A percentile compares a stretch with the other conserved stretches of the same genome.
Conservation (phyloP, 2,329 filamentous ascomycete species). For the Alternaria sp. region DNA sequence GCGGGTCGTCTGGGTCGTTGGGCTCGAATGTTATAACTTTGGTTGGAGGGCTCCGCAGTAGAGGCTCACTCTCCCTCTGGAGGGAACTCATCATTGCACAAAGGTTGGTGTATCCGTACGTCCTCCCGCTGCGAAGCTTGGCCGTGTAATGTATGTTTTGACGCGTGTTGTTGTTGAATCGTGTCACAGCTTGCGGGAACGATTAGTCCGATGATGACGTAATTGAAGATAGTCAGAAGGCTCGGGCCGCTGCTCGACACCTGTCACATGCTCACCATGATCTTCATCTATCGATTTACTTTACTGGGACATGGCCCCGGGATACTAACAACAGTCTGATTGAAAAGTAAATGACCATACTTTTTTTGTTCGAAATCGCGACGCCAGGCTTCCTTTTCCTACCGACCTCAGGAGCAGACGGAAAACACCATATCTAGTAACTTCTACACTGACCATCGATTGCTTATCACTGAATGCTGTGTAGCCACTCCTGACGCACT, state of each 20-base stretch:
- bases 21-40: constrained; percentile 26
- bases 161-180: background rate
- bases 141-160: background rate
- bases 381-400: too few species aligned
- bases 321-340: too few species aligned
- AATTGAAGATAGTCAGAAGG: background rate
- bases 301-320: too few species aligned
- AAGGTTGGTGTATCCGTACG: background rate
- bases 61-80: constrained; percentile 15
- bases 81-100: constrained; percentile 5
- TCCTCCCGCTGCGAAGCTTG: background rate
- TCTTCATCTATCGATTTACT: too few species aligned
- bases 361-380: too few species aligned
- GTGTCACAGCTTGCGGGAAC: background rate
- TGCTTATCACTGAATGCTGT: too few species aligned
- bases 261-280: too few species aligned
- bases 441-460: too few species aligned
- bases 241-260: background rate
- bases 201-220: background rate
- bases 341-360: too few species aligned
- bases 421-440: too few species aligned
- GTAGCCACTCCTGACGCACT: too few species aligned
- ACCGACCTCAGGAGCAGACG: too few species aligned
- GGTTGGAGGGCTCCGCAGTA: constrained; percentile 11
- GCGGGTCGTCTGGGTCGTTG: constrained; percentile 42